Base-by-base conservation (phyloP, 2,329 filamentous ascomycete genomes). In the Xylaria sp. region DNA sequence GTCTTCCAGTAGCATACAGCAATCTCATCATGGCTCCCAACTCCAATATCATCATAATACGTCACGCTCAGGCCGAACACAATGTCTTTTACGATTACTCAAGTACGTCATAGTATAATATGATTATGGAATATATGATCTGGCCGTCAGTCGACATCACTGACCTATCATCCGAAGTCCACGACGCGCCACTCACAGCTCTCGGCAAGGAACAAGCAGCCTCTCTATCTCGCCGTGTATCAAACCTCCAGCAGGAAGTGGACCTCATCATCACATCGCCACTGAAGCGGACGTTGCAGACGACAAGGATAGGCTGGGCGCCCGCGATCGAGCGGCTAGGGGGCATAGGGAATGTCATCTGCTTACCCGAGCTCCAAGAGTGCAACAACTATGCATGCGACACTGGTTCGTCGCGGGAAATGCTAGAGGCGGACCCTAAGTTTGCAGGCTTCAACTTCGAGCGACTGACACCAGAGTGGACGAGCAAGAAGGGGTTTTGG, bases 261-360 rank as follows among this genome's bases (percentile, higher is more conserved):
- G 74, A 76, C 10, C 65, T 79, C 0, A 59, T 80, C 42, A 65
- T 77, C 44, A 75, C 75, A 6, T 80, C 78, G 15, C 78, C 78
- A 2, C 69, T 79, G 4, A 72, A 71, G 33, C 77, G 78, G 51
- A 79, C 77, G 3, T 71, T 80, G 53, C 77, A 80, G 65, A 80
- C 77, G 10, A 78, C 77, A 4, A 69, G 72, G 6, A 65, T 79
- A 17, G 77, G 75, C 0, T 78, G 49, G 64, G 73, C 40, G 42
- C 75, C 72, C 2, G 73, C 74, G 3, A 63, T 73, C n/a, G 69
- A 59, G 69, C 72, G 65, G 3, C 71, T 73, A 20, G 73, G 61
- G 33, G 74, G 74, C 17, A 46, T 63, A 6, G 44, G 59, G 26
- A 63, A 46, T 15, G 74, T 79, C 53, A 68, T 77, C 51, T 65